Evolutionary conservation across 176 grass and related monocot species (phyloP).

Genomic region (Raddia distichophylla): DNA sequence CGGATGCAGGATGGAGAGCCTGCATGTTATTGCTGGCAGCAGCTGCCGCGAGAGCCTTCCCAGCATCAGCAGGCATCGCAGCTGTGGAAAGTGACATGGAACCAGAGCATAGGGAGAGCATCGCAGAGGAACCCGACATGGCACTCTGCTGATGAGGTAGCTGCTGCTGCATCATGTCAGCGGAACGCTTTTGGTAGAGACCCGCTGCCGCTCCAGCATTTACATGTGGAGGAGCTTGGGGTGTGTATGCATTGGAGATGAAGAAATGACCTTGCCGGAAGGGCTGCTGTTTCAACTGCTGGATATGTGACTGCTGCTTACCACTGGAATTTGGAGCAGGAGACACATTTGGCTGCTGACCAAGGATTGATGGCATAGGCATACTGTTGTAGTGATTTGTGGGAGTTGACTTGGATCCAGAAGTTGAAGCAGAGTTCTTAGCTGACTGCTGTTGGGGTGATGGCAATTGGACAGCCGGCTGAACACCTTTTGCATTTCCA

Average conservation of each 20-base stretch:
- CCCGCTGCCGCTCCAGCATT: constrained; percentile 40
- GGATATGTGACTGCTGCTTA: constrained; percentile 67
- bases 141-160: constrained; percentile 49
- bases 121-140: constrained; percentile 18
- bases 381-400: constrained; percentile 57
- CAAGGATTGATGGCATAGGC: constrained; percentile 73
- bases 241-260: constrained; percentile 56
- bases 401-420: constrained; percentile 53
- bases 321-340: constrained; percentile 49
- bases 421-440: constrained; percentile 63
- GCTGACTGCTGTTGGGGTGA: constrained; percentile 65
- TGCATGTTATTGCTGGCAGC: constrained; percentile 60
- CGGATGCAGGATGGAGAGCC: constrained; percentile 45
- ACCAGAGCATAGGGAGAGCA: constrained; percentile 36
- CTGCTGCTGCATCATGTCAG: constrained; percentile 55
- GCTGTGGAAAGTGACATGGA: constrained; percentile 26
- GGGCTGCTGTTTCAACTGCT: constrained; percentile 52
- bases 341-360: constrained; percentile 61
- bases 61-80: constrained; percentile 28
- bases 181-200: constrained; percentile 63
- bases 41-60: constrained; percentile 45
- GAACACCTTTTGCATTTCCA: constrained; percentile 60
- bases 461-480: constrained; percentile 36
- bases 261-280: constrained; percentile 61
- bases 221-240: constrained; percentile 47